A percentile compares a stretch with the other conserved stretches of the same genome.
phyloP scores from a whole-genome alignment of 192 early-diverging fungal species.

The Pilaira anomala region DNA sequence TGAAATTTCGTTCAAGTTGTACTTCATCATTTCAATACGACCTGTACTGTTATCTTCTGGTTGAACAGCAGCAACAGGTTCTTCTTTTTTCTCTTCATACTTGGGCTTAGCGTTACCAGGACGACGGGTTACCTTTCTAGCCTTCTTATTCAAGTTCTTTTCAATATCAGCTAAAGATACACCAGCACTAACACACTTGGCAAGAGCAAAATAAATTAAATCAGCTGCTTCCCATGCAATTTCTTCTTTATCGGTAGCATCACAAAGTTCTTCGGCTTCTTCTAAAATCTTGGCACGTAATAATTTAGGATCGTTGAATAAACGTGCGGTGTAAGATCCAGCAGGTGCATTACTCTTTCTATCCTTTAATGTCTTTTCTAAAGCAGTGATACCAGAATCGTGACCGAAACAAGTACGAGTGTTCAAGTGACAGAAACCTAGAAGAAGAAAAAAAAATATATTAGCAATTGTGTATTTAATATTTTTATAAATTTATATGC shows the following conservation, averaged over 20 bases:
- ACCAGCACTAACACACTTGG: conserved; percentile 78
- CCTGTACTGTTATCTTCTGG: conserved; percentile 40
- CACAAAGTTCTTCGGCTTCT: conserved; percentile 90
- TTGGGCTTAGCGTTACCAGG: conserved; percentile 94
- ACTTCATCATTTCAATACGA: conserved; percentile 73
- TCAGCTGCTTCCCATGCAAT: conserved; percentile 97
- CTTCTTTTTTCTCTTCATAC: conserved; percentile 40
- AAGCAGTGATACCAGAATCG: conserved; percentile 67
- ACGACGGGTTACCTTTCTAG: conserved; percentile 81
- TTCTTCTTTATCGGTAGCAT: conserved; percentile 69
- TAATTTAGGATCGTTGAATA: conserved; percentile 81
- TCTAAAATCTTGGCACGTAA: conserved; percentile 93
- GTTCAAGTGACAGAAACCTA: conserved; percentile 92
- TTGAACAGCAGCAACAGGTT: conserved; percentile 30
- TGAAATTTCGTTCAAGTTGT: conserved; percentile 52
- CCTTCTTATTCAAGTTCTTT: conserved; percentile 75
- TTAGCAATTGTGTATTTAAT: background rate
- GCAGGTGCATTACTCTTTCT: conserved; percentile 73
- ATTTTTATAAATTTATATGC: background rate
- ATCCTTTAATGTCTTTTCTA: conserved; percentile 64
- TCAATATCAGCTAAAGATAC: conserved; percentile 86
- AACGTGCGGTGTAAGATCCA: conserved; percentile 88
- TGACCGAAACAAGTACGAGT: conserved; percentile 91
- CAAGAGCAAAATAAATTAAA: conserved; percentile 92
- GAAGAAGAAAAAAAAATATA: conserved; percentile 4